phyloP scores from a whole-genome alignment of 2,329 filamentous ascomycete species.

The Stachybotrys chartarum region DNA sequence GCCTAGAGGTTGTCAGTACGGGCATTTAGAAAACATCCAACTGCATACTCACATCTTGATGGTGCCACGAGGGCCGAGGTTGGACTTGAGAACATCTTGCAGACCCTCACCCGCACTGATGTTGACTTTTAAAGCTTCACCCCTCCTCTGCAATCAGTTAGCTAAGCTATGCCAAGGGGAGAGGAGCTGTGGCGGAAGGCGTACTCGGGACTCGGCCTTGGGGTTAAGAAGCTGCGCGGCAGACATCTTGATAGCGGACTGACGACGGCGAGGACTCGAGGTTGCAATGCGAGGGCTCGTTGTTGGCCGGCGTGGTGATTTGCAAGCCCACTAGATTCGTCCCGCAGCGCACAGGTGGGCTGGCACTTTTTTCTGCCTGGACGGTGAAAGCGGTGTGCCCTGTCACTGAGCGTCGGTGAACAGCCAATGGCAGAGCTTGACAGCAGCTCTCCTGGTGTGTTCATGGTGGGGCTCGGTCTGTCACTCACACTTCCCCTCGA shows the following conservation, averaged over 20 bases:
- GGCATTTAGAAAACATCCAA: neutral
- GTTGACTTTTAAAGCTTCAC: conserved; percentile 94
- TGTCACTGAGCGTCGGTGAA: conserved; percentile 9
- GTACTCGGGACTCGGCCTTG: conserved; percentile 93
- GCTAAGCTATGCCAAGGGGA: conserved; percentile 15
- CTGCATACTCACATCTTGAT: conserved; percentile 72
- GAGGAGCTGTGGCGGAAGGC: conserved; percentile 25
- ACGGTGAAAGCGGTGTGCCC: conserved; percentile 23
- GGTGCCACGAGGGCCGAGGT: conserved; percentile 86
- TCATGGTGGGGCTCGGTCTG: conserved; percentile 1
- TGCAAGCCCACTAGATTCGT: conserved; percentile 20
- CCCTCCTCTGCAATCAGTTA: conserved; percentile 62
- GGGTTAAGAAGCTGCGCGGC: conserved; percentile 97
- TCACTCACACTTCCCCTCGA: neutral
- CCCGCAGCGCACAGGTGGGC: conserved; percentile 19
- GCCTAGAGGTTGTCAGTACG: conserved; percentile 35
- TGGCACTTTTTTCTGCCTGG: conserved; percentile 24
- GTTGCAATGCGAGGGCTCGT: conserved; percentile 16
- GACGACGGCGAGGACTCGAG: conserved; percentile 7
- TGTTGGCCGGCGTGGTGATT: conserved; percentile 16
- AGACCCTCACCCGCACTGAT: conserved; percentile 92
- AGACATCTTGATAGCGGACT: conserved; percentile 58
- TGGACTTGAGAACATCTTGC: conserved; percentile 92
- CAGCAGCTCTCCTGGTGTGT: neutral
- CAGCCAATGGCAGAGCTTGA: conserved; percentile 6